Conservation (phyloP, 2,329 filamentous ascomycete species). For the Pseudocercospora crystallina region DNA sequence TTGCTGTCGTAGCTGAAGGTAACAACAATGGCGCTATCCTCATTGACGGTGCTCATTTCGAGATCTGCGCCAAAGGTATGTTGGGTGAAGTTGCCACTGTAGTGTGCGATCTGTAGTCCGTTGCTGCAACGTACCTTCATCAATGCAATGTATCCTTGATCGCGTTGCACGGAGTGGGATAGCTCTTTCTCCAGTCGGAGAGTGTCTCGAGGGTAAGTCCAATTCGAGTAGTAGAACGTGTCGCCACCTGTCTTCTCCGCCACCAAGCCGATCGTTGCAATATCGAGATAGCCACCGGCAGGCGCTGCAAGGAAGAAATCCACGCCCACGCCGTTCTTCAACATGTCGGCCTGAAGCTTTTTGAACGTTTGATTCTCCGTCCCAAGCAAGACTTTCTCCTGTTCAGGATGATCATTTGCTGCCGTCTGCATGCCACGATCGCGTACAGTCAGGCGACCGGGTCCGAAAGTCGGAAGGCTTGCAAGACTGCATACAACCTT, state of each 20-base stretch:
- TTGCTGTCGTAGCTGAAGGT: conserved; percentile 96
- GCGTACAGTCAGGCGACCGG: conserved; percentile 77
- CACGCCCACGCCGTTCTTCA: conserved; percentile 78
- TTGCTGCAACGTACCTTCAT: conserved; percentile 99
- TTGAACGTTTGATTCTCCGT: conserved; percentile 88
- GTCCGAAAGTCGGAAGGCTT: conserved; percentile 87
- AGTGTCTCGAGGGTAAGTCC: conserved; percentile 80
- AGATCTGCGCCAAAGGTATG: conserved; percentile 93
- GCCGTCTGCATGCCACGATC: conserved; percentile 84
- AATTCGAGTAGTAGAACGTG: conserved; percentile 96
- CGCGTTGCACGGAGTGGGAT: conserved; percentile 78
- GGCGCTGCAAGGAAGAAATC: conserved; percentile 95
- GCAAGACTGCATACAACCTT: conserved; percentile 88
- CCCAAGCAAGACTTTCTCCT: conserved; percentile 85
- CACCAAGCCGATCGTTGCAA: conserved; percentile 87
- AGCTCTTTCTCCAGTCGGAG: conserved; percentile 83
- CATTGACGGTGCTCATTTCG: conserved; percentile 87
- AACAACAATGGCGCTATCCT: conserved; percentile 89
- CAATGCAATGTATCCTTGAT: conserved; percentile 91
- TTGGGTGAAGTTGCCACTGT: conserved; percentile 95
- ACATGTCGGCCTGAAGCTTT: conserved; percentile 83
- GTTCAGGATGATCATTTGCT: conserved; percentile 77
- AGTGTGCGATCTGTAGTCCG: conserved; percentile 87
- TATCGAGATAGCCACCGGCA: conserved; percentile 85
- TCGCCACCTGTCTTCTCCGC: conserved; percentile 90